Evolutionary conservation across 805 yeast genomes (phyloP), one percentile per base, ranked within the genome.

Genomic region (Wickerhamomyces bisporus): DNA sequence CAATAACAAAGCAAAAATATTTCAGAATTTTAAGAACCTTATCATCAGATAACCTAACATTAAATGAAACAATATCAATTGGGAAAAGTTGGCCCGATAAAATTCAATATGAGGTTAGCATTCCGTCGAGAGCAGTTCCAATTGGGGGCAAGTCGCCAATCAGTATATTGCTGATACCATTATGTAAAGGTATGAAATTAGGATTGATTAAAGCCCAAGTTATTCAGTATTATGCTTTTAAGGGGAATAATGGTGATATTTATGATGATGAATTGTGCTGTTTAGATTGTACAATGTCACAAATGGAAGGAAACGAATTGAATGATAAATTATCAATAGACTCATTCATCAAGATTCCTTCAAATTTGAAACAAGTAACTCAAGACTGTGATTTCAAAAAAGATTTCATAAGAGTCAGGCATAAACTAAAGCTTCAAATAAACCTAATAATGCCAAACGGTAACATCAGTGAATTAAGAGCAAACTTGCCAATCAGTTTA

Each of bases 71-170:
- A 1, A 81, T 88, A 45, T 85, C 91, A 0, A 89, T 89, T 26
- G 95, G 87, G 40, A 88, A 87, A 55, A 83, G 88, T 4, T 86
- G 96, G 94, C 91, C 95, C 2, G 68, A 76, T 36, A 87, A 86
- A 56, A 79, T 91, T 30, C 96, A 89, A 58, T 89, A 91, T 59
- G 79, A 86, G 13, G 77, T 91, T 39, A 80, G 82, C 40, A 79
- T 87, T 3, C 96, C 97, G 0, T 73, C 88, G 17, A 78, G 82
- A 47, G 95, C 96, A 1, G 77, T 86, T 7, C 88, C 96, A 1
- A 77, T 89, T 32, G 98, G 98, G 5, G 77, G 89, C 0, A 64
- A 70, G 1, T 68, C 85, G 5, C 84, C 86, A 2, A 70, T 91
- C 6, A 76, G 77, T 39, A 70, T 89, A 36, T 68, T 76, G 48